Percentiles rank a stretch among this genome's conserved stretches.
phyloP scores from a whole-genome alignment of 306 rosid species.

The Abrus precatorius region DNA sequence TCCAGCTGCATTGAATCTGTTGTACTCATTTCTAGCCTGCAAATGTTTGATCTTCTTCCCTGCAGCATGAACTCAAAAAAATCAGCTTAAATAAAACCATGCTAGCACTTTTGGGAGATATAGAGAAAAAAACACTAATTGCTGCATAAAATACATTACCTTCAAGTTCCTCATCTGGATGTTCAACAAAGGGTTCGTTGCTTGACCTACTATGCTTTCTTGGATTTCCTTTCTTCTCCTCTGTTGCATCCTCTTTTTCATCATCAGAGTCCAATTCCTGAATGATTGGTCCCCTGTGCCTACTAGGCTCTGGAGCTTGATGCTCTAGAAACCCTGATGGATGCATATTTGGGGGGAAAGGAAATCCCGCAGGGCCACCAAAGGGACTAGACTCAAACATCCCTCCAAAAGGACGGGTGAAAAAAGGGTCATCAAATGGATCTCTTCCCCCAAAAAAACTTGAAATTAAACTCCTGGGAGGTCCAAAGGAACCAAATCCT shows the following conservation, averaged over 20 bases:
- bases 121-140: conserved; percentile 11
- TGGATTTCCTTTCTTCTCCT: conserved; percentile 62
- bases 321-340: conserved; percentile 67
- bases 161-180: conserved; percentile 73
- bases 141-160: conserved; percentile 52
- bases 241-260: conserved; percentile 60
- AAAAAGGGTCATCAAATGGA: conserved; percentile 89
- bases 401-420: conserved; percentile 79
- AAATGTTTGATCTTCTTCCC: conserved; percentile 64
- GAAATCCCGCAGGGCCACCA: conserved; percentile 54
- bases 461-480: conserved; percentile 64
- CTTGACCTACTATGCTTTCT: conserved; percentile 68
- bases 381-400: conserved; percentile 63
- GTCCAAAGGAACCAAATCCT: conserved; percentile 70
- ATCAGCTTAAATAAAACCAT: conserved; percentile 36
- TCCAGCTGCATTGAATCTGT: conserved; percentile 35
- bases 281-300: conserved; percentile 72
- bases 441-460: conserved; percentile 72
- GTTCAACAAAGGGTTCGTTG: conserved; percentile 58
- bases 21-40: conserved; percentile 50
- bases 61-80: conserved; percentile 41
- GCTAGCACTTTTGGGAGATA: neutral
- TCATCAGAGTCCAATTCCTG: conserved; percentile 86
- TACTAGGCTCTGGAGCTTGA: conserved; percentile 63
- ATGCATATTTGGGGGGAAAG: conserved; percentile 57